phyloP scores from a whole-genome alignment of 2,329 filamentous ascomycete species.

The Stagonosporopsis chrysanthemi region DNA sequence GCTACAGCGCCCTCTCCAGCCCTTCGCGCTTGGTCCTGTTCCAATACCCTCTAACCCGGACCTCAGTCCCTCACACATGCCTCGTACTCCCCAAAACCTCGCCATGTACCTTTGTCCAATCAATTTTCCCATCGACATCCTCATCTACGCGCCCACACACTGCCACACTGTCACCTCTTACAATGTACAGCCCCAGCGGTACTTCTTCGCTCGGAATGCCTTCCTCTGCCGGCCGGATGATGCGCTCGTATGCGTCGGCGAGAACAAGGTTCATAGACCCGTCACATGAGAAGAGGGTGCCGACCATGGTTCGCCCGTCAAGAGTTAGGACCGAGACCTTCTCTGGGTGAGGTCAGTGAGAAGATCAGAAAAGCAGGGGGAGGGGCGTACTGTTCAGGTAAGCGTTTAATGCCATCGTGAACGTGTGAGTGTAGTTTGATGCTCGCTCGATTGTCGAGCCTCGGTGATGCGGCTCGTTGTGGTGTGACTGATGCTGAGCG shows the following conservation, averaged over 20 bases:
- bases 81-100: constrained; percentile 85
- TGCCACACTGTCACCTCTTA: constrained; percentile 93
- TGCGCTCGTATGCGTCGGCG: constrained; percentile 81
- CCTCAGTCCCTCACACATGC: constrained; percentile 58
- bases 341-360: constrained; percentile 62
- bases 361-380: background rate
- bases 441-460: background rate
- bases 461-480: background rate
- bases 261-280: constrained; percentile 93
- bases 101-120: constrained; percentile 91
- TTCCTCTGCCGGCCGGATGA: constrained; percentile 87
- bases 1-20: background rate
- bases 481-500: background rate
- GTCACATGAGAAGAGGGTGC: constrained; percentile 84
- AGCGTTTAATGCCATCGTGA: constrained; percentile 52
- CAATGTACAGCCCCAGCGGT: constrained; percentile 85
- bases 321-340: constrained; percentile 91
- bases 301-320: constrained; percentile 80
- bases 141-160: constrained; percentile 90
- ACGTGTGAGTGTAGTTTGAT: background rate
- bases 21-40: background rate
- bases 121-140: constrained; percentile 84
- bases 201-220: constrained; percentile 81
- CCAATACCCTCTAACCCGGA: background rate
- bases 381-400: constrained; percentile 52